These are phyloP conservation scores for Coriaria nepalensis DNA, from an alignment of 306 rosid genomes.

Conservation along the genomic window DNA sequence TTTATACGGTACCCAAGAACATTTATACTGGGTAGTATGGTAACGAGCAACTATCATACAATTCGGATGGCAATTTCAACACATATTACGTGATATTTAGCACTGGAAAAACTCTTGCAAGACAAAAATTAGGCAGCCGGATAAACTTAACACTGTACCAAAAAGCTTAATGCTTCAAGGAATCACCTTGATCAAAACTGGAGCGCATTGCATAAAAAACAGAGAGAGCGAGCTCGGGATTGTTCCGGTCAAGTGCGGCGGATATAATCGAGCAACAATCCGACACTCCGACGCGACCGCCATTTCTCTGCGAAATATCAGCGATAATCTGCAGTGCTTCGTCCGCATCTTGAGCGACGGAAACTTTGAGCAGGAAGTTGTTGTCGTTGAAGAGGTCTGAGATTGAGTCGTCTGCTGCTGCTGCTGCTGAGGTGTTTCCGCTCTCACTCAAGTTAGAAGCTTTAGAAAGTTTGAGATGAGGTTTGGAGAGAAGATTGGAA, in stretches of 20 bases:
- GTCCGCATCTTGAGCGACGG: slow-evolving; percentile 41
- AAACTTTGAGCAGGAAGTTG: slow-evolving; percentile 24
- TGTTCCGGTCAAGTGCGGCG: slow-evolving; percentile 54
- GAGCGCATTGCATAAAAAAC: slow-evolving; percentile 77
- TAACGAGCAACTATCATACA: too few relatives aligned
- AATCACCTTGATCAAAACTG: slow-evolving; percentile 50
- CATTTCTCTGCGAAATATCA: slow-evolving; percentile 18
- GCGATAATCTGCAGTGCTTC: slow-evolving; percentile 43
- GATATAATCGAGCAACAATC: slow-evolving; percentile 52
- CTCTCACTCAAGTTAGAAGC: slow-evolving; percentile 38
- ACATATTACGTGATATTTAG: background rate
- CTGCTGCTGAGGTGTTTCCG: slow-evolving; percentile 17
- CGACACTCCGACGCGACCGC: slow-evolving; percentile 34
- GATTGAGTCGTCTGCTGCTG: slow-evolving; percentile 25
- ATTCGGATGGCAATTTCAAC: too few relatives aligned
- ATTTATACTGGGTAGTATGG: too few relatives aligned
- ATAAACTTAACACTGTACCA: too few relatives aligned
- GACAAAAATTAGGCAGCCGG: too few relatives aligned
- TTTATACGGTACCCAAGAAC: too few relatives aligned
- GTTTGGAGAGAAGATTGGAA: slow-evolving; percentile 8
- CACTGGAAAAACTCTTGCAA: background rate
- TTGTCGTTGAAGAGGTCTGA: slow-evolving; percentile 34
- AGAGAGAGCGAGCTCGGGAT: slow-evolving; percentile 58
- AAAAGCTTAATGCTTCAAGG: background rate
- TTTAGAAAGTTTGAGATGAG: slow-evolving; percentile 14